Base-by-base conservation (phyloP, 2,329 filamentous ascomycete species). In the Diplodia sapinea region DNA sequence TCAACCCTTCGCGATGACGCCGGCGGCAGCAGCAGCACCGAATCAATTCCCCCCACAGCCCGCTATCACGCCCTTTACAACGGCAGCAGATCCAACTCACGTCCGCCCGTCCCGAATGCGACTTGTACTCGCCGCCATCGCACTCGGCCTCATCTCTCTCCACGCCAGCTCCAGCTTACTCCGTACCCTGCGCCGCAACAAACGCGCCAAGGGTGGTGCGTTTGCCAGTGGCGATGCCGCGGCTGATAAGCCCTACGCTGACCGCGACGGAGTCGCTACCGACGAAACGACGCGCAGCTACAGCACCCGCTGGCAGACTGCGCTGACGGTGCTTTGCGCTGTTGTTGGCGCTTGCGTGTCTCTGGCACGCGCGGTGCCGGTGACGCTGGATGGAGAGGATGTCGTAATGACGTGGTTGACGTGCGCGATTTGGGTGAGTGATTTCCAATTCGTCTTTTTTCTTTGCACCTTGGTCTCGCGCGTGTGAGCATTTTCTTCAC, bases 181-280 rank as follows among this genome's bases (percentile, higher is more conserved):
- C 52, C 54, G 55, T 20, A 66, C 64, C 8, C 23, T 66, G 43
- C 64, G 64, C 64, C 54, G 43, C 40, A 47, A 20, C n/a, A 55
- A 43, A 20, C 63, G 63, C 52, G 51, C 26, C 26, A 43, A 65
- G 49, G 51, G 26, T n/a, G 43, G 17, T n/a, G 43, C 15, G 8
- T 47, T n/a, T 47, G 17, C n/a, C 43, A 9, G 43, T 9, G n/a
- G 43, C n/a, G 13, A 56, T 12, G 20, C 43, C 29, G 31, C 38
- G 15, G 38, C 15, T 40, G 8, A 23, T n/a, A 26, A 49, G 4
- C n/a, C 20, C 40, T 66, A 66, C 33, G 29, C 64, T 43, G 64
- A 66, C 29, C 52, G 23, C 11, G 64, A 66, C 33, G 64, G 64
- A 40, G 64, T 51, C 47, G 64, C 64, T 1, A 57, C 65, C 31